A percentile compares a stretch with the other conserved stretches of the same genome.
These are phyloP conservation scores for Zymoseptoria crescenta DNA, from an alignment of 2,329 filamentous ascomycete species.

Conservation along the genomic window DNA sequence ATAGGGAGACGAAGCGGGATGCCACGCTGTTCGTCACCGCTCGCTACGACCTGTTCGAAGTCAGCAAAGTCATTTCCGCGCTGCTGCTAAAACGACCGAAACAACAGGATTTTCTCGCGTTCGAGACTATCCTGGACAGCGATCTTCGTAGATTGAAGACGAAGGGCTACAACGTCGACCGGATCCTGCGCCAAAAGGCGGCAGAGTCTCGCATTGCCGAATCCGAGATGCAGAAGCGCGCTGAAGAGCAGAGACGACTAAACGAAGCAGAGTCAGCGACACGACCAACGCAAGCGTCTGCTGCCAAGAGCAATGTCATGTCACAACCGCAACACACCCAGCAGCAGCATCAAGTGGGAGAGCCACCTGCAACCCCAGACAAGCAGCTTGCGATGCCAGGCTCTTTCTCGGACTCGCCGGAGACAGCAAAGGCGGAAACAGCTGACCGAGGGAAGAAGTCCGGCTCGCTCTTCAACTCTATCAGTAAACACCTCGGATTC, in stretches of 20 bases:
- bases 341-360: not conserved
- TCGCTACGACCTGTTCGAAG: slow-evolving; percentile 78
- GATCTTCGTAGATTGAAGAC: slow-evolving; percentile 73
- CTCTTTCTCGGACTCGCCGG: slow-evolving; percentile 59
- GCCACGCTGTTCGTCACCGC: slow-evolving; percentile 71
- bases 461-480: slow-evolving; percentile 57
- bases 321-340: not conserved
- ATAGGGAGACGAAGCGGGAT: slow-evolving; percentile 44
- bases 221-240: slow-evolving; percentile 62
- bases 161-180: slow-evolving; percentile 93
- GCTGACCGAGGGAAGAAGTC: slow-evolving; percentile 33
- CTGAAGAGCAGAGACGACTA: slow-evolving; percentile 49
- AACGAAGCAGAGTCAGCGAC: slow-evolving; percentile 26
- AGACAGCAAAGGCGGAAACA: slow-evolving; percentile 24
- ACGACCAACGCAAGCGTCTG: slow-evolving; percentile 8
- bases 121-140: slow-evolving; percentile 83
- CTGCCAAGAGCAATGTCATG: slow-evolving; percentile 3
- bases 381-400: slow-evolving; percentile 58
- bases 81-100: slow-evolving; percentile 74
- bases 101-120: slow-evolving; percentile 79
- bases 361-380: slow-evolving; percentile 8
- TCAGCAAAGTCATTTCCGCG: slow-evolving; percentile 78
- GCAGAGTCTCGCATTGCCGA: slow-evolving; percentile 83
- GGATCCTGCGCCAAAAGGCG: slow-evolving; percentile 80
- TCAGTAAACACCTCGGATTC: slow-evolving; percentile 50